Evolutionary conservation across 441 rosid genomes (phyloP), one percentile per base, ranked within the genome.

Genomic region (Euphorbia celastroides): DNA sequence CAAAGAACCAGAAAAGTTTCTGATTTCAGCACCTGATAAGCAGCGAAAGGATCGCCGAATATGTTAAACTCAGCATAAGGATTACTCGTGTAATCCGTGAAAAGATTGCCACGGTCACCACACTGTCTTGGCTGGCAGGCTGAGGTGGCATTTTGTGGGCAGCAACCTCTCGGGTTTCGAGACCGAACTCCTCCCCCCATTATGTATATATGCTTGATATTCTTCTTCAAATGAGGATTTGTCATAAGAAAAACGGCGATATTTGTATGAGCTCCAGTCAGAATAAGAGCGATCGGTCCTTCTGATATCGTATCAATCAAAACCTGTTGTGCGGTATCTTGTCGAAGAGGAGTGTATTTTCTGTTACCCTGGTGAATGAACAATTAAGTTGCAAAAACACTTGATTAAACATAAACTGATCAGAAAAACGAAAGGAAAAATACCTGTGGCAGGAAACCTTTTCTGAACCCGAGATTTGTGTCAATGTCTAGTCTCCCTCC

Each of bases 11-110:
- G n/a, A 19, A 11, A 14, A 0, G 11, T 32, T 12, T 7, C 36
- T 32, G 10, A 5, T 3, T 65, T n/a, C n/a, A n/a, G n/a, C 55
- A 88, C 96, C 89, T 87, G 90, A 69, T 93, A 88, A 23, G 97
- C 84, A 63, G 98, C 93, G 58, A 93, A 86, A 68, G 98, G 98
- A 66, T 93, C 97, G 34, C 62, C 83, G 56, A 88, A 93, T 30
- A 90, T 76, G 74, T 93, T 93, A 76, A 88, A 93, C 80, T 93
- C 97, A 1, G 91, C 97, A 52, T 84, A 90, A 64, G 98, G 98
- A 74, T 90, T 93, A 55, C 82, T 83, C 19, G 70, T 62, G 51
- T 76, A 86, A 75, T 67, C 84, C 7, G 97, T 77, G 75, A 77
- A 86, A 80, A 93, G 58, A 76, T 93, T 88, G 2, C 97, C 97